A percentile compares a stretch with the other conserved stretches of the same genome.
Evolutionary conservation across 2,329 filamentous ascomycete species (phyloP).

Genomic region (Pseudogymnoascus destructans): DNA sequence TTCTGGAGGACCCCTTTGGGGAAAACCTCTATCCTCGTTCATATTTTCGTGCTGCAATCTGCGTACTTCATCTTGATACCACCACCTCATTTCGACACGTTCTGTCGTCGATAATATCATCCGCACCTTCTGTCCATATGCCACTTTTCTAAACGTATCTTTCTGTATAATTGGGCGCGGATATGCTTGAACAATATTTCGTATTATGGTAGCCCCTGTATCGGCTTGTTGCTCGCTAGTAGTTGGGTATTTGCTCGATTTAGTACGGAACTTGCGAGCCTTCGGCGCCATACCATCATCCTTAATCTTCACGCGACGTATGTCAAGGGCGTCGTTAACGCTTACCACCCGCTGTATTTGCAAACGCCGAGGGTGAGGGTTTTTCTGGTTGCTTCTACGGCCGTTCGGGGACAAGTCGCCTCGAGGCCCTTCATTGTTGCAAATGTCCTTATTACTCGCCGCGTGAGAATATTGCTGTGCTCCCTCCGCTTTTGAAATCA

Average conservation of each 20-base stretch:
- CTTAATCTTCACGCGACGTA: background rate
- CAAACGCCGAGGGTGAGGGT: background rate
- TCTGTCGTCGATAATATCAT: conserved; percentile 1
- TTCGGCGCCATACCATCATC: background rate
- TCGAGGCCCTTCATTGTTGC: background rate
- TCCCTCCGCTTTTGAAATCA: background rate
- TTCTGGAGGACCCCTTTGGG: background rate
- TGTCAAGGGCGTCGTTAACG: background rate
- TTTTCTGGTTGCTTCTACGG: background rate
- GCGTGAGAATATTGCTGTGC: background rate
- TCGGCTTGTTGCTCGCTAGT: background rate
- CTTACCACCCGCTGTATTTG: background rate
- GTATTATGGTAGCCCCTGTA: background rate
- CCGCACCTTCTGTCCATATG: conserved; percentile 6
- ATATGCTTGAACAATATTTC: background rate
- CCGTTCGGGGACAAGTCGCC: background rate
- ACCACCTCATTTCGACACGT: conserved; percentile 1
- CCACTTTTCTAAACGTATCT: background rate
- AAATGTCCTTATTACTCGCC: background rate
- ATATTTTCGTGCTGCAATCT: background rate
- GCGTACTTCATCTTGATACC: background rate
- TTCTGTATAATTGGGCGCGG: background rate
- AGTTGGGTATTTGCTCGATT: background rate
- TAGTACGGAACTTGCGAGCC: background rate
- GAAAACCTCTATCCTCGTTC: background rate